These are phyloP conservation scores for Hypoxylon intermedium DNA, from an alignment of 495 filamentous ascomycete genomes.

Conservation along the genomic window DNA sequence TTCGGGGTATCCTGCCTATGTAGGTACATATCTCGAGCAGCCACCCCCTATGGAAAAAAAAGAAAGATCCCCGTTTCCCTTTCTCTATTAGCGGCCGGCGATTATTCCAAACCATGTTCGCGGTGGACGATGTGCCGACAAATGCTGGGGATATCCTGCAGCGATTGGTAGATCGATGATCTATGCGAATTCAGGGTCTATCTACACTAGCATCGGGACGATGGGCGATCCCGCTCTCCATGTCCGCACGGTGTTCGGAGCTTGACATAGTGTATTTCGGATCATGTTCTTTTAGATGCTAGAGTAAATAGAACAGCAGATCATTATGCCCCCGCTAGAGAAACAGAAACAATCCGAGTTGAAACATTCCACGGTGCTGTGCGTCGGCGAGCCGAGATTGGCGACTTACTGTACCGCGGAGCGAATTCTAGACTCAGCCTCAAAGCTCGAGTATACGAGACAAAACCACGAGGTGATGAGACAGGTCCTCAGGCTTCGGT, in stretches of 20 bases:
- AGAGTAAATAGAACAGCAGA: too few species aligned
- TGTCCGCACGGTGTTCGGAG: not conserved
- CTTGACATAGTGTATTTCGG: not conserved
- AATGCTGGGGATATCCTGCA: conserved; percentile 27
- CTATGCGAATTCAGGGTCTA: not conserved
- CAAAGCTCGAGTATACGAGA: not conserved
- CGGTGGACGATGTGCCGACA: conserved; percentile 24
- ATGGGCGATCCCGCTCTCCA: not conserved
- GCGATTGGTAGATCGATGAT: not conserved
- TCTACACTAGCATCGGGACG: not conserved
- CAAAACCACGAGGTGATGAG: conserved; percentile 26
- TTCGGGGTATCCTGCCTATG: too few species aligned
- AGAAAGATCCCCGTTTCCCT: conserved; percentile 4
- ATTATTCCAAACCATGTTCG: conserved; percentile 4
- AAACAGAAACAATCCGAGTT: too few species aligned
- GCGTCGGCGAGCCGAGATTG: not conserved
- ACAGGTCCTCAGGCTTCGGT: conserved; percentile 23
- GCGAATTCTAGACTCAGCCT: conserved; percentile 20
- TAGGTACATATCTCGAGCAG: conserved; percentile 5
- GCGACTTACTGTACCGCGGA: conserved; percentile 1
- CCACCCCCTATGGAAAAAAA: not conserved
- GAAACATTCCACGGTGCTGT: too few species aligned
- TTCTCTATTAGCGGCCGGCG: conserved; percentile 5
- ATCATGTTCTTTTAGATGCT: not conserved
- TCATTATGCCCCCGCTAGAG: too few species aligned